Evolutionary conservation across 2,329 filamentous ascomycete genomes (phyloP).

Genomic region (Myriosclerotinia curreyana): DNA sequence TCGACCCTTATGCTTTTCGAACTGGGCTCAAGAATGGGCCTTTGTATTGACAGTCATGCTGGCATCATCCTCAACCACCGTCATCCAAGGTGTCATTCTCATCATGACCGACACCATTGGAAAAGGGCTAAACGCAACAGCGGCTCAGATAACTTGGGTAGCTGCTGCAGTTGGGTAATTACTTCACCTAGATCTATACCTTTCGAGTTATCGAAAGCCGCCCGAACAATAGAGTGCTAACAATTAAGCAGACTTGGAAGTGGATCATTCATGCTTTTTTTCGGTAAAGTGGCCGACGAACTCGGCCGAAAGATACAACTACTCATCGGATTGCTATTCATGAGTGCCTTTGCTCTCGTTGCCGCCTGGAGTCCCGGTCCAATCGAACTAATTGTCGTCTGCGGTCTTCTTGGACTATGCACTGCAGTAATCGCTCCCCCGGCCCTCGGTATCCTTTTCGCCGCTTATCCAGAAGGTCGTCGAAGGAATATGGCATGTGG

Average conservation of each 20-base stretch:
- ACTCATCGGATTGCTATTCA: conserved; percentile 56
- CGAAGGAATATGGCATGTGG: conserved; percentile 62
- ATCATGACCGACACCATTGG: conserved; percentile 62
- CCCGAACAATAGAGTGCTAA: conserved; percentile 4
- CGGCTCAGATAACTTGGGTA: conserved; percentile 66
- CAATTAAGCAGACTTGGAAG: conserved; percentile 51
- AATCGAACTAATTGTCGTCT: conserved; percentile 59
- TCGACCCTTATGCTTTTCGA: conserved; percentile 31
- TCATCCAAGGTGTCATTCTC: conserved; percentile 56
- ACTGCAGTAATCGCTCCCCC: conserved; percentile 62
- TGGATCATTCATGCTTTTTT: conserved; percentile 63
- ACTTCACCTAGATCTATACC: not conserved
- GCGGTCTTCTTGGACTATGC: conserved; percentile 61
- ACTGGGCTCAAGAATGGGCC: conserved; percentile 30
- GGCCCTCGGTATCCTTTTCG: conserved; percentile 61
- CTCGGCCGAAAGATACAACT: conserved; percentile 63
- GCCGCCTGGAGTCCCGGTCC: conserved; percentile 58
- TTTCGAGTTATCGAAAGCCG: not conserved
- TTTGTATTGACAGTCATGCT: conserved; percentile 52
- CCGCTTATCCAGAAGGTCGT: conserved; percentile 59
- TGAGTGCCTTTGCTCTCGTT: conserved; percentile 54
- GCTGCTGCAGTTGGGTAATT: conserved; percentile 55
- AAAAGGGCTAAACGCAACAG: conserved; percentile 59
- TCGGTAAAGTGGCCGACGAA: conserved; percentile 63
- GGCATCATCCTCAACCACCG: conserved; percentile 60